Base-by-base conservation (phyloP, 768 basidiomycete genomes). In the Suillus tomentosus region DNA sequence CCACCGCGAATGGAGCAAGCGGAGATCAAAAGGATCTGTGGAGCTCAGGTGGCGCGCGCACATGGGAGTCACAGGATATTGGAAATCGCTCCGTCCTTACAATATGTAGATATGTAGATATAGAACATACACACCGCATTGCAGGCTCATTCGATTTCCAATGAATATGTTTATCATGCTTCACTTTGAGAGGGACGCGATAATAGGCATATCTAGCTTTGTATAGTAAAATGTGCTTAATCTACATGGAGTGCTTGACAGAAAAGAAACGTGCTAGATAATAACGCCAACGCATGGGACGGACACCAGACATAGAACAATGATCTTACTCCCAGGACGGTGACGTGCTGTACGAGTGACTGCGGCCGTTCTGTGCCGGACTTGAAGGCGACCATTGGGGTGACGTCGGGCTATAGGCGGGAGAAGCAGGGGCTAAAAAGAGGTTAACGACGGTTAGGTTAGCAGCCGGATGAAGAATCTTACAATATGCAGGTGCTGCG, bases 351-450 rank as follows among this genome's bases (percentile, higher is more conserved):
- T 84, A 84, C 5, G 81, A 76, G 64, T 81, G 78, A 48, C 70
- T 72, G 61, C 80, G 81, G 47, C 78, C 77, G 34, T 82, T 78
- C 71, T 88, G 86, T 5, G 88, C 82, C n/a, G 91, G 91, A 67
- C 90, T 92, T 43, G 89, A 86, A 9, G 91, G 90, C 8, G 91
- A 91, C 90, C 90, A 92, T 54, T 83, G 80, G n/a, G 91, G 92
- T 19, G 91, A 94, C 2, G 91, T 90, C 51, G 92, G 92, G 67
- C 90, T 92, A 76, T 94, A 94, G 19, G 89, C 90, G 37, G 92
- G 92, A 40, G 92, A 94, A 9, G 91, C 89, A 27, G 92, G 92
- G 45, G 92, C 89, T 92, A 69, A 4, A 67, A 64, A 31, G 11
- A 58, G 15, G 27, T 58, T 42, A 58, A 17, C 40, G 64, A 53